A percentile compares a stretch with the other conserved stretches of the same genome.
phyloP scores from a whole-genome alignment of 129 eudicot genomes.

The Oenanthe sinensis region DNA sequence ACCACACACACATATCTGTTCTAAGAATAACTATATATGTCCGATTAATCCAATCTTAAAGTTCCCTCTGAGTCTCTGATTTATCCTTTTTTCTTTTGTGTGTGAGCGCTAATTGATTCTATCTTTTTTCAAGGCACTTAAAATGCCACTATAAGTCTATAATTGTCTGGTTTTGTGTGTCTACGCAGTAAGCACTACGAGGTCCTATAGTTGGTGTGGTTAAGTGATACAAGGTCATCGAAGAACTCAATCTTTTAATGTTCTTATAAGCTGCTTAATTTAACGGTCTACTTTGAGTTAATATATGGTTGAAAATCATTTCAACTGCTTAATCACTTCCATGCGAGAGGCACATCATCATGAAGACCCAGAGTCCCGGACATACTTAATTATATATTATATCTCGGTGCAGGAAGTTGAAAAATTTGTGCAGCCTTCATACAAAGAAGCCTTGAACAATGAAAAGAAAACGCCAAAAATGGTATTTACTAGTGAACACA shows the following conservation, averaged over 20 bases:
- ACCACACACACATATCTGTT: not conserved
- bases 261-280: not conserved
- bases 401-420: conserved; percentile 16
- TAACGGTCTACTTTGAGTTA: not conserved
- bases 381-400: not conserved
- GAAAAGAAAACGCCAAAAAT: conserved; percentile 8
- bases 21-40: not conserved
- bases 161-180: not conserved
- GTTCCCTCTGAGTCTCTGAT: not conserved
- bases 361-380: not conserved
- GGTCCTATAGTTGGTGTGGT: not conserved
- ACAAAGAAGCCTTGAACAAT: not conserved
- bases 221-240: not conserved
- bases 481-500: conserved; percentile 13
- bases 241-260: no score
- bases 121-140: not conserved
- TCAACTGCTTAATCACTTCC: not conserved
- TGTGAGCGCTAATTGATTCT: not conserved
- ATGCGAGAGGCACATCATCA: not conserved
- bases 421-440: not conserved
- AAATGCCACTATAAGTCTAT: not conserved
- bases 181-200: not conserved
- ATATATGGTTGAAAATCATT: not conserved
- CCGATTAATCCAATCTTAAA: not conserved
- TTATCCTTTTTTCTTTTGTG: not conserved